phyloP scores from a whole-genome alignment of 306 rosid species.

The Acacia melanoxylon region DNA sequence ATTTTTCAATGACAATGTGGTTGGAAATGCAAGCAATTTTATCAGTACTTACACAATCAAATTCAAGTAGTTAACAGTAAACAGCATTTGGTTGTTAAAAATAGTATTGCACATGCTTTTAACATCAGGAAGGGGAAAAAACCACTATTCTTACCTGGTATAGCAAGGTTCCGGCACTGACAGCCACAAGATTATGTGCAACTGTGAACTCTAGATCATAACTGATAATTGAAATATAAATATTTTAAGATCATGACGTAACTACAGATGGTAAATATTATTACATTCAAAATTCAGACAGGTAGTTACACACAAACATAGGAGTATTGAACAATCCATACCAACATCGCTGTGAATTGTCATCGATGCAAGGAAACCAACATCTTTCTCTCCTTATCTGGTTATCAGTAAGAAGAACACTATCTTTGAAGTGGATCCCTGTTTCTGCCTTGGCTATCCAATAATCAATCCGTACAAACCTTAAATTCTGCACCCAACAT shows the following conservation, averaged over 20 bases:
- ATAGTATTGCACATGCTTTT: conserved; percentile 17
- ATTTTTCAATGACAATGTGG: not conserved
- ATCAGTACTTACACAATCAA: not conserved
- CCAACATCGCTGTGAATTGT: conserved; percentile 88
- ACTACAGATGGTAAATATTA: not conserved
- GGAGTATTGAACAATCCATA: conserved; percentile 34
- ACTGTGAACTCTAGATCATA: conserved; percentile 97
- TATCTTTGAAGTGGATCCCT: conserved; percentile 72
- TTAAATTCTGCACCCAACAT: conserved; percentile 90
- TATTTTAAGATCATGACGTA: not conserved
- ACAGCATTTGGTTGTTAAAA: conserved; percentile 17
- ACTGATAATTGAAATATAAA: conserved; percentile 39
- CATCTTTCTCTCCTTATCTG: conserved; percentile 93
- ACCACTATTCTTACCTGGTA: conserved; percentile 73
- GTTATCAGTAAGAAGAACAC: conserved; percentile 76
- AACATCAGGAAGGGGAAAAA: conserved; percentile 8
- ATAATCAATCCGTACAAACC: conserved; percentile 81
- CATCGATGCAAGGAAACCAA: conserved; percentile 97
- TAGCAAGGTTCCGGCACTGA: conserved; percentile 82
- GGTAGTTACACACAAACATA: not conserved
- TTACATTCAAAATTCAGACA: not conserved
- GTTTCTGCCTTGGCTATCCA: conserved; percentile 95
- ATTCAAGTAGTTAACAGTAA: not conserved
- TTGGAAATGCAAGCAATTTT: conserved; percentile 17
- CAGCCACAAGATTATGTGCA: conserved; percentile 82